These are phyloP conservation scores for Coniophora puteana DNA, from an alignment of 1,284 basidiomycete genomes.

Conservation along the genomic window DNA sequence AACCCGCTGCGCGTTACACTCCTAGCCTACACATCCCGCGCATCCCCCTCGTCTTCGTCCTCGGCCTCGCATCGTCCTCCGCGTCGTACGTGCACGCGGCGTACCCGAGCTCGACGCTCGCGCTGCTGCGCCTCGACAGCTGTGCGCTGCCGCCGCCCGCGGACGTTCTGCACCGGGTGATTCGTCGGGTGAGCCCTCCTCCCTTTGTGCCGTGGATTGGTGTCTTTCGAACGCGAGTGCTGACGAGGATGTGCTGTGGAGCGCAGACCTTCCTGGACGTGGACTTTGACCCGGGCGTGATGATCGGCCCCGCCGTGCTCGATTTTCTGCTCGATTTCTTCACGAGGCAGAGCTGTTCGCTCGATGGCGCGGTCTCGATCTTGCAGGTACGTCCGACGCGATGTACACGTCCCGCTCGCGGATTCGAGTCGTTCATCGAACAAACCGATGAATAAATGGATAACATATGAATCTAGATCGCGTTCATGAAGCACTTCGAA, in stretches of 20 bases:
- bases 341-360: constrained; percentile 46
- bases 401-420: background rate
- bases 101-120: constrained; percentile 54
- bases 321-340: constrained; percentile 55
- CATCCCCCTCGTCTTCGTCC: constrained; percentile 58
- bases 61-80: constrained; percentile 54
- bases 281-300: constrained; percentile 53
- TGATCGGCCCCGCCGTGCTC: constrained; percentile 55
- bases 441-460: background rate
- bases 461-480: constrained; percentile 39
- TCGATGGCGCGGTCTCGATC: constrained; percentile 52
- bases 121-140: constrained; percentile 50
- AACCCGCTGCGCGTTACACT: too few species aligned
- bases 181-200: background rate
- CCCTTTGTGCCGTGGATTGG: background rate
- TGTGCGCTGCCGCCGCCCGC: constrained; percentile 45
- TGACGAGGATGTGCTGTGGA: too few species aligned
- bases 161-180: constrained; percentile 43
- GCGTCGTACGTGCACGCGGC: constrained; percentile 54
- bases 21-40: constrained; percentile 39
- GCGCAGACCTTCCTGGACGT: constrained; percentile 61
- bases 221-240: too few species aligned
- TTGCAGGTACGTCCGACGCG: constrained; percentile 47
- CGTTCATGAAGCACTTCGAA: constrained; percentile 64
- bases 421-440: too few species aligned